Percentiles rank a stretch among this genome's conserved stretches.
Conservation (phyloP, 371 early-diverging fungal species). For the Phascolomyces articulosus region DNA sequence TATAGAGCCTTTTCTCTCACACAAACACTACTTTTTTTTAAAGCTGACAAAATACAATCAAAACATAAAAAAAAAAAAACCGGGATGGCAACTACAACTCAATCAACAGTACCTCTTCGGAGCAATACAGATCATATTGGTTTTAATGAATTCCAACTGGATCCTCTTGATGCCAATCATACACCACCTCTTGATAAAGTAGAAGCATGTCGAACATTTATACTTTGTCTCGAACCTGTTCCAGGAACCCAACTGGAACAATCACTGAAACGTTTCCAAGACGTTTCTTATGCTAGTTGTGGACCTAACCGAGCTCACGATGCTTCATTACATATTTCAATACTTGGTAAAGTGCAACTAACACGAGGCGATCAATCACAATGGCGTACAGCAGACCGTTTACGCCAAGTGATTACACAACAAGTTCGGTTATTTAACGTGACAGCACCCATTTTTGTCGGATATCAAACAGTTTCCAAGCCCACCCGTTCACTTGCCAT, state of each 20-base stretch:
- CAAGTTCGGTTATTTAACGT: conserved; percentile 1
- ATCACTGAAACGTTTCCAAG: not conserved
- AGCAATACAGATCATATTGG: not conserved
- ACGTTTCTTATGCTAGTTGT: not conserved
- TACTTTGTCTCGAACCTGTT: not conserved
- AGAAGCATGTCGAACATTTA: conserved; percentile 7
- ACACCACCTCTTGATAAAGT: not conserved
- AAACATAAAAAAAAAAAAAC: no score
- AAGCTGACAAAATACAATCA: no score
- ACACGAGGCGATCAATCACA: conserved; percentile 13
- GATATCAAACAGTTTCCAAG: not conserved
- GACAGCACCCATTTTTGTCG: conserved; percentile 9
- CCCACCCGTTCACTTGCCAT: conserved; percentile 3
- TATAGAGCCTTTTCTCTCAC: no score
- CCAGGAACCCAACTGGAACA: not conserved
- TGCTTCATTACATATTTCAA: conserved; percentile 1
- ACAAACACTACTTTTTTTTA: no score
- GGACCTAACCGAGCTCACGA: conserved; percentile 11
- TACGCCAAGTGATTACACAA: conserved; percentile 8
- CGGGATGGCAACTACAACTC: not conserved
- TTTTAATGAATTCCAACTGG: conserved; percentile 5
- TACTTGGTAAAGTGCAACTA: conserved; percentile 5
- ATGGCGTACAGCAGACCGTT: conserved; percentile 8
- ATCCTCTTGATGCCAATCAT: conserved; percentile 2
- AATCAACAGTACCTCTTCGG: not conserved